Evolutionary conservation across 306 rosid genomes (phyloP), one percentile per base, ranked within the genome.

Genomic region (Quercus wislizeni): DNA sequence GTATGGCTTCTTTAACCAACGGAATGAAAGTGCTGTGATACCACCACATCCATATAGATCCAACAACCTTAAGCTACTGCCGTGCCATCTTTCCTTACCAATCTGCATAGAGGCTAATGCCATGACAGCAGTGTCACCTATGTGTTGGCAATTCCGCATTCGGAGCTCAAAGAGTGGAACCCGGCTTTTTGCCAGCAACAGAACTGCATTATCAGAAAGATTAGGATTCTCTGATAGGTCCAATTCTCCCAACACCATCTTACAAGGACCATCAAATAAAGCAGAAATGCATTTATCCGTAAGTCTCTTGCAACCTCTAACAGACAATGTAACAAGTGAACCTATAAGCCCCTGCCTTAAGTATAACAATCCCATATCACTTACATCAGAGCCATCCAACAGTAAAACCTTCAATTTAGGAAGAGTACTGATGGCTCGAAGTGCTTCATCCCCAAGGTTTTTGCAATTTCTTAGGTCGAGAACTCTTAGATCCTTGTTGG

Each of bases 81-180:
- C 99, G 56, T 80, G 86, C 89, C 94, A 89, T 81, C 85, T 81
- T 25, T 91, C 90, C 74, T 91, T 94, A n/a, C 84, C 90, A 25
- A 86, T 88, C 80, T 84, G 88, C 99, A 95, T 93, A 0, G 99
- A 95, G 77, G 99, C 98, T 63, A 95, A 82, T 58, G 97, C 99
- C 89, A 95, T 91, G 65, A 95, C 83, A 0, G 98, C 87, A 67
- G 91, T 86, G 81, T 95, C 94, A 6, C 97, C 98, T 13, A 95
- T 82, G 71, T 82, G 92, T 11, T 95, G 97, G 89, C 97, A 92
- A 54, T 88, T 97, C 61, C 94, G 91, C 92, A 95, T 73, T 27
- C 99, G 88, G 75, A 92, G 90, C 76, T 91, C 97, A 33, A 79
- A 71, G 18, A 92, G 56, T 13, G 92, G 92, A 83, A 95, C 80